Percentiles rank a stretch among this genome's conserved stretches.
phyloP scores from a whole-genome alignment of 225 moss, liverwort and hornwort genomes.

The Ulota crispa region DNA sequence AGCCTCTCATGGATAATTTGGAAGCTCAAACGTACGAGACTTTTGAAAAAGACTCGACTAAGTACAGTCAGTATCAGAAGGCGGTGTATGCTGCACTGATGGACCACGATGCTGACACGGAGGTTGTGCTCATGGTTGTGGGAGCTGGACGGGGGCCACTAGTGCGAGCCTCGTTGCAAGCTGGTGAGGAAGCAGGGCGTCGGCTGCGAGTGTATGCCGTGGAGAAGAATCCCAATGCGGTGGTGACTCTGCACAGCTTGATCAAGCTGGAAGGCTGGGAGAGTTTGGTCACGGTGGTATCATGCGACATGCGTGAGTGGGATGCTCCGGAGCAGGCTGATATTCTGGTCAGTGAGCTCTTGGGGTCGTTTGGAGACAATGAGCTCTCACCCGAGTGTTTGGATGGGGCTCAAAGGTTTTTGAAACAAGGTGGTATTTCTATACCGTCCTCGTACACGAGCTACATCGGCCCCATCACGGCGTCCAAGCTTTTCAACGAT shows the following conservation, averaged over 20 bases:
- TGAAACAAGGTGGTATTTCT: conserved; percentile 86
- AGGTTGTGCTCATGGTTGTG: conserved; percentile 92
- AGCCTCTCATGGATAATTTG: conserved; percentile 98
- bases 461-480: conserved; percentile 82
- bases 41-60: conserved; percentile 92
- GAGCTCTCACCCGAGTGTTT: conserved; percentile 97
- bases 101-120: conserved; percentile 70
- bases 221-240: conserved; percentile 98
- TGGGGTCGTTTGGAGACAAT: conserved; percentile 97
- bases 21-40: conserved; percentile 99
- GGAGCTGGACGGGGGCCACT: conserved; percentile 96
- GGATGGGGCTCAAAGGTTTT: conserved; percentile 90
- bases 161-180: conserved; percentile 91
- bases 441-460: conserved; percentile 98
- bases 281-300: conserved; percentile 80
- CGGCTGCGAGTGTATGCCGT: conserved; percentile 87
- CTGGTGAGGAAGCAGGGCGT: conserved; percentile 73
- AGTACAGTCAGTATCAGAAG: conserved; percentile 91
- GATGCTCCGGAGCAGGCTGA: conserved; percentile 96
- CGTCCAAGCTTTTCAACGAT: conserved; percentile 94
- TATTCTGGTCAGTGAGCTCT: conserved; percentile 93
- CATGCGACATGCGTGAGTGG: conserved; percentile 98
- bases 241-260: conserved; percentile 93
- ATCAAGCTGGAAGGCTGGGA: conserved; percentile 97
- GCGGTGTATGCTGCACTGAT: conserved; percentile 86